Base-by-base conservation (phyloP, 164 flowering plant genomes). In the Stephania yunnanensis region DNA sequence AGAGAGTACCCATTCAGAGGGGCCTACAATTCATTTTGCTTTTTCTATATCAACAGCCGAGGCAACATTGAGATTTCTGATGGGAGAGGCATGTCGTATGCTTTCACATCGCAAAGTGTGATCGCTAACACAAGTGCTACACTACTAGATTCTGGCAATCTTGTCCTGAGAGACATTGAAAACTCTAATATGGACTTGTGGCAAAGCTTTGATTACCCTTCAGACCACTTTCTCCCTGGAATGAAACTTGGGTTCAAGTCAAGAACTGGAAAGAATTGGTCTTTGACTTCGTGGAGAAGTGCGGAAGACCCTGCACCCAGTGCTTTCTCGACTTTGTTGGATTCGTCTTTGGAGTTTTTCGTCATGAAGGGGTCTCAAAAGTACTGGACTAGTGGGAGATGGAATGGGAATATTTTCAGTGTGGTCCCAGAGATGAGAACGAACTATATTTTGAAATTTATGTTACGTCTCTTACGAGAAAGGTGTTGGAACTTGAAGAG, bases 271-370 rank as follows among this genome's bases (percentile, higher is more conserved):
- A 36, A 10, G 12, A 73, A 10, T 29, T 85, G 84, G 44, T 71
- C 22, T 9, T 79, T 90, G 3, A 87, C 81, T 68, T 85, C 92
- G 7, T 92, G 95, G 95, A 92, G 77, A 67, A 92, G 77, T 53
- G 4, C 46, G 6, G 87, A 87, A 2, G 89, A 92, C 80, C 97
- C 98, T 12, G 82, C 91, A 6, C 78, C 85, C 0, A 97, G 97
- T 63, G 79, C 80, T 0, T 92, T 78, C 79, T 77, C 87, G 19
- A 78, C 89, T 6, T 85, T 86, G 80, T 72, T 87, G 0, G 87
- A 85, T 46, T 87, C 86, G 29, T 48, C 53, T 1, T 7, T 2
- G 66, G 7, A 2, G 71, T 53, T 29, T 78, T 46, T 9, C 73
- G 82, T 45, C 20, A 74, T 79, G 85, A 80, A 75, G 20, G n/a